A percentile compares a stretch with the other conserved stretches of the same genome.
Evolutionary conservation across 2,329 filamentous ascomycete species (phyloP).

Genomic region (Microdochium bolleyi): DNA sequence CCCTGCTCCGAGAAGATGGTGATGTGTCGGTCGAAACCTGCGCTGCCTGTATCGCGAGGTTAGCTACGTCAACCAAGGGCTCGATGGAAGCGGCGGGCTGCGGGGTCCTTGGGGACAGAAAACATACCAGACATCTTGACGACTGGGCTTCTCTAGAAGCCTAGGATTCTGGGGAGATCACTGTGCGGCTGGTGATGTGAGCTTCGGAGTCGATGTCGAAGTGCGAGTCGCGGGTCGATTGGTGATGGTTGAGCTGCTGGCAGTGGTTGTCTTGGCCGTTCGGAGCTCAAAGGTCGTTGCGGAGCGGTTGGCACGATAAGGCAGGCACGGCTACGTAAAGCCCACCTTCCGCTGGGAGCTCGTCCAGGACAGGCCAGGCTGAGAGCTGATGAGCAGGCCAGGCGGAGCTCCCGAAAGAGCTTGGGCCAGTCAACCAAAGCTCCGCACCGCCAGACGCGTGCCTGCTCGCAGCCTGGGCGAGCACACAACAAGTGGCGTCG

Average conservation of each 20-base stretch:
- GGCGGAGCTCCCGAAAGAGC: neutral
- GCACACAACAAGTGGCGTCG: neutral
- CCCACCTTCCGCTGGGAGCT: neutral
- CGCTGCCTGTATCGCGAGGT: conserved; percentile 50
- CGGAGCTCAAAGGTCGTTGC: neutral
- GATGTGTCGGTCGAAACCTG: conserved; percentile 96
- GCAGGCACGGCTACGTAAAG: conserved; percentile 1
- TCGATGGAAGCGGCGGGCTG: conserved; percentile 7
- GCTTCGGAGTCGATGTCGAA: neutral
- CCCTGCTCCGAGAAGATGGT: conserved; percentile 99
- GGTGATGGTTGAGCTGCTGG: neutral
- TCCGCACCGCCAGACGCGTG: neutral
- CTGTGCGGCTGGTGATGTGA: neutral
- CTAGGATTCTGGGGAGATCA: neutral
- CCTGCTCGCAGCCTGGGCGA: neutral
- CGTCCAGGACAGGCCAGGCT: neutral
- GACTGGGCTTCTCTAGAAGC: neutral
- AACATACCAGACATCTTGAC: neutral
- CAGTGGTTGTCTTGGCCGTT: neutral
- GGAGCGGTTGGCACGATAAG: neutral
- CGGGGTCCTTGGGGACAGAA: neutral
- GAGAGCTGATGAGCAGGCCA: neutral
- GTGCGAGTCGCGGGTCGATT: neutral
- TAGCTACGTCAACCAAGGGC: conserved; percentile 11
- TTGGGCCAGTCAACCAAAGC: neutral